Evolutionary conservation across 2,329 filamentous ascomycete species (phyloP), one percentile per base, ranked within the genome.

Genomic region (Ophiosphaerella korrae): DNA sequence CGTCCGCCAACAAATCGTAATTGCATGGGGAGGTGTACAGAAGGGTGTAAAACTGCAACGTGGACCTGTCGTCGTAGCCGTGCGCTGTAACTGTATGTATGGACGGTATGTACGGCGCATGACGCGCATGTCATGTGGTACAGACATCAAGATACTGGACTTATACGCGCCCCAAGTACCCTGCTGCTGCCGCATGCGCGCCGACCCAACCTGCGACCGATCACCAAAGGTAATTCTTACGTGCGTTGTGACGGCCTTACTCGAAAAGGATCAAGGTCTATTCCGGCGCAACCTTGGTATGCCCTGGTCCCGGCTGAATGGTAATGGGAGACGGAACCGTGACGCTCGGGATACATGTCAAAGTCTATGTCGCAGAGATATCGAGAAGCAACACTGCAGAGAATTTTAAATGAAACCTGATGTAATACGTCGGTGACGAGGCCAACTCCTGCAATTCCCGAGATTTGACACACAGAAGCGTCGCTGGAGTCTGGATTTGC

Each of bases 251-350:
- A 55, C 37, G 50, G 47, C 49, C 51, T 58, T 57, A 44, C 52
- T 52, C 43, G 26, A 47, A 53, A 48, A 40, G 42, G 56, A 41
- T 43, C 50, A 53, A 50, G 50, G 16, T 26, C 44, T 36, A 41
- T 52, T 55, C 48, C 55, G 48, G 47, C 54, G 43, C 54, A 61
- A 57, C 36, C 52, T 60, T 46, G 47, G 62, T 58, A 58, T 55
- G 55, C 57, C 63, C 62, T 44, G 48, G 52, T 59, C 53, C 63
- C 61, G 50, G 45, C 51, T 52, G 42, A 51, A 45, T 64, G 63
- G 63, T 64, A 66, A 50, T 56, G 56, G 55, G 52, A 35, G 53
- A 50, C 50, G 50, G 34, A 54, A 55, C 57, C 53, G 46, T 45
- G 37, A 47, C 41, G 42, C 41, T 45, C 36, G 35, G 23, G 41